Conservation (phyloP, 2,329 filamentous ascomycete species). For the Ascochyta fabae region DNA sequence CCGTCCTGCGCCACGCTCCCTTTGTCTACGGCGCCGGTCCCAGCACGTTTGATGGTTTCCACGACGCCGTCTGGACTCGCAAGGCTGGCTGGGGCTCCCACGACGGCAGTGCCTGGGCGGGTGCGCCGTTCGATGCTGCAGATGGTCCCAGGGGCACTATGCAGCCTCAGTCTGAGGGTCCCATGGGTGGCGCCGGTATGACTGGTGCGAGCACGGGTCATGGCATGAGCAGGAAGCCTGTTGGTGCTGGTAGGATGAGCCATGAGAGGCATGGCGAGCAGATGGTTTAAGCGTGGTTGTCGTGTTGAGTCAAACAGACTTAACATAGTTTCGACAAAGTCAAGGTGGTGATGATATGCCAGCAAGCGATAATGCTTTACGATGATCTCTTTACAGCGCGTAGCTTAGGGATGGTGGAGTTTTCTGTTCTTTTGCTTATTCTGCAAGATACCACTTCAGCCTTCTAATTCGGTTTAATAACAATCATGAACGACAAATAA, state of each 20-base stretch:
- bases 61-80: slow-evolving; percentile 64
- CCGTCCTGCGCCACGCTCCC: slow-evolving; percentile 64
- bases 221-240: slow-evolving; percentile 40
- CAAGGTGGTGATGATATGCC: not conserved
- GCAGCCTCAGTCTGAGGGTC: slow-evolving; percentile 37
- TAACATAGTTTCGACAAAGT: too few species aligned
- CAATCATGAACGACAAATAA: not conserved
- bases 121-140: slow-evolving; percentile 53
- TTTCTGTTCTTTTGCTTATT: not conserved
- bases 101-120: slow-evolving; percentile 49
- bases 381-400: not conserved
- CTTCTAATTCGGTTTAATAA: not conserved
- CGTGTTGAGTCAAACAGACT: too few species aligned
- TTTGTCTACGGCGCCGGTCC: slow-evolving; percentile 59
- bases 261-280: slow-evolving; percentile 31
- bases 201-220: slow-evolving; percentile 28
- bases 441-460: slow-evolving; percentile 14
- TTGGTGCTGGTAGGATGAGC: slow-evolving; percentile 29
- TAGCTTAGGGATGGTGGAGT: not conserved
- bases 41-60: slow-evolving; percentile 54
- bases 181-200: slow-evolving; percentile 31
- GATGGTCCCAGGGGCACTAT: slow-evolving; percentile 46
- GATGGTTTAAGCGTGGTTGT: slow-evolving; percentile 30
- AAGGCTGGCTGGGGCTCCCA: slow-evolving; percentile 65
- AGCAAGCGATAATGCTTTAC: not conserved